A percentile compares a stretch with the other conserved stretches of the same genome.
Evolutionary conservation across 176 grass and related monocot genomes (phyloP).

Genomic region (Juncus inflexus): DNA sequence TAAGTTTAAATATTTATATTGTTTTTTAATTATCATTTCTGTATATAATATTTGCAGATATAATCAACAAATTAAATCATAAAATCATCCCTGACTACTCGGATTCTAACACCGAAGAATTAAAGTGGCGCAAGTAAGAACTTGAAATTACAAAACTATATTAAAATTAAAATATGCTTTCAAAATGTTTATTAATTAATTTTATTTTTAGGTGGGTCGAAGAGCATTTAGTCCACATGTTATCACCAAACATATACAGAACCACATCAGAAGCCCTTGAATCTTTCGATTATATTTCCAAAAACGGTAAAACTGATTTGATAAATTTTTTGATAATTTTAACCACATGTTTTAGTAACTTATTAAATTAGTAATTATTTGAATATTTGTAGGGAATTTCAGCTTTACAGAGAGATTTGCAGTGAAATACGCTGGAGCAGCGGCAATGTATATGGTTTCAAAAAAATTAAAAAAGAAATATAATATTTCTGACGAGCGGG

Average conservation of each 20-base stretch:
- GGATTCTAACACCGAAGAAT: conserved; percentile 51
- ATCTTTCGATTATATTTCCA: conserved; percentile 96
- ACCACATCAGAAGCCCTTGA: conserved; percentile 81
- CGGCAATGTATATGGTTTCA: conserved; percentile 83
- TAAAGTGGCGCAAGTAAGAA: conserved; percentile 77
- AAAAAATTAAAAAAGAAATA: conserved; percentile 96
- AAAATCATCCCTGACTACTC: conserved; percentile 45
- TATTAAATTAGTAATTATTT: no score
- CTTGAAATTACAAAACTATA: conserved; percentile 13
- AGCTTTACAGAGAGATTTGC: conserved; percentile 62
- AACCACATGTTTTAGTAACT: no score
- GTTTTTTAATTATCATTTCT: neutral
- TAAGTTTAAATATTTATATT: neutral
- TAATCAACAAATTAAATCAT: conserved; percentile 61
- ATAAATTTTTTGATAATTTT: neutral
- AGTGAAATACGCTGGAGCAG: conserved; percentile 88
- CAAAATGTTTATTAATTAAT: conserved; percentile 5
- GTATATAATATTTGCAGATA: conserved; percentile 44
- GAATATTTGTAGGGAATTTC: conserved; percentile 68
- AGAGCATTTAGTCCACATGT: conserved; percentile 76
- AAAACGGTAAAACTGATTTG: conserved; percentile 47
- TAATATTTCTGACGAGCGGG: conserved; percentile 80
- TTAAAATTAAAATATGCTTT: neutral
- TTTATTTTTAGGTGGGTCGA: conserved; percentile 78
- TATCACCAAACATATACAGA: conserved; percentile 97